Percentiles rank a stretch among this genome's conserved stretches.
phyloP scores from a whole-genome alignment of 331 rosid species.

The Dryas integrifolia region DNA sequence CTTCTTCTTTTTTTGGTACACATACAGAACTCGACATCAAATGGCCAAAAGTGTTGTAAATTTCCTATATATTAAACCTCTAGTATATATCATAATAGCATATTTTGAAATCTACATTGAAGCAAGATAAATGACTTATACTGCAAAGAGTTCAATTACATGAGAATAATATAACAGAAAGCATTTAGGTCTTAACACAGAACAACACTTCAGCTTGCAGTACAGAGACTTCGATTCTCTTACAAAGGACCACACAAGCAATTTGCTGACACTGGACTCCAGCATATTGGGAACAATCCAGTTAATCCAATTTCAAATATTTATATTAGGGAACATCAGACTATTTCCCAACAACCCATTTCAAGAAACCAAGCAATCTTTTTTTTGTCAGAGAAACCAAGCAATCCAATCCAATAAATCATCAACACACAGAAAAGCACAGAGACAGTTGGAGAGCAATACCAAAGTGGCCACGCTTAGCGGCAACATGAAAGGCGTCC shows the following conservation, averaged over 20 bases:
- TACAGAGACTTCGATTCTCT: not conserved
- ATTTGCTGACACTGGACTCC: not conserved
- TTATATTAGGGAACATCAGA: not conserved
- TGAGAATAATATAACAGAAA: not conserved
- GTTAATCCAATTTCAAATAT: not conserved
- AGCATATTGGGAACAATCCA: not conserved
- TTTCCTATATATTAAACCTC: constrained; percentile 1
- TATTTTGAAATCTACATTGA: no score
- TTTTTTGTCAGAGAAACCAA: not conserved
- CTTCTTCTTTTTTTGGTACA: not conserved
- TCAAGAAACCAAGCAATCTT: not conserved
- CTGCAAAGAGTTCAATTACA: not conserved
- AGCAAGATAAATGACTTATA: not conserved
- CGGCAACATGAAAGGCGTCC: constrained; percentile 82
- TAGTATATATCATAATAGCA: not conserved
- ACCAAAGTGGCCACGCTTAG: constrained; percentile 86
- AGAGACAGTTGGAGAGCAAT: constrained; percentile 16
- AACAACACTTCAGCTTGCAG: constrained; percentile 6
- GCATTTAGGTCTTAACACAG: no score
- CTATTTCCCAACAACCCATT: not conserved
- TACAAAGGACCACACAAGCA: not conserved
- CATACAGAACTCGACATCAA: not conserved
- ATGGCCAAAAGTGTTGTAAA: not conserved
- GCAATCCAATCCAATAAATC: not conserved
- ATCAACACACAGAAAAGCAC: not conserved